Base-by-base conservation (phyloP, 768 basidiomycete genomes). In the Lyophyllum atratum region DNA sequence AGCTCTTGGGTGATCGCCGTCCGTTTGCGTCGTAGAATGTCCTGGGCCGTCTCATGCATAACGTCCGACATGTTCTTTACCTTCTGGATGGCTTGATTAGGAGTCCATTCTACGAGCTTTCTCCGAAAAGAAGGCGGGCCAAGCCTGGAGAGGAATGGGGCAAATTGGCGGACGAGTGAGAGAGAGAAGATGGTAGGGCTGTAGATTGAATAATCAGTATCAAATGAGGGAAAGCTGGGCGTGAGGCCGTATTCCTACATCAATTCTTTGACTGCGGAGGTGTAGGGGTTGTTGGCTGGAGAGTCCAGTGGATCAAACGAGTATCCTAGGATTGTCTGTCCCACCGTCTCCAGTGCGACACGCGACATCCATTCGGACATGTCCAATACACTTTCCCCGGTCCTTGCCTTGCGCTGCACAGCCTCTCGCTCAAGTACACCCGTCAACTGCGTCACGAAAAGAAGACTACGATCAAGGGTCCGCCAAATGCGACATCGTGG, bases 301-400 rank as follows among this genome's bases (percentile, higher is more conserved):
- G 75, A 74, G 43, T 79, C 75, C 10, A 80, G 68, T 2, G 78
- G 77, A 58, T 81, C 78, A 59, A 81, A 81, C 12, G 76, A 78
- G 58, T 80, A 77, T 0, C 75, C 77, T 1, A 81, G 67, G 22
- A 80, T 70, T 4, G 76, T 72, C 58, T 74, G 73, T 14, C 79
- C 80, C 12, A 79, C 72, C 0, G 72, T 68, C 59, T 80, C 79
- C 7, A 81, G 68, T 15, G 80, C 75, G 4, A 76, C 72, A 19
- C 80, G 72, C 21, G 71, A 76, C 67, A 77, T 72, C 76, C 78
- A 80, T 54, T 79, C 74, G 4, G 76, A 75, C 74, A 82, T 77
- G 54, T 80, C 76, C 14, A 82, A 61, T 24, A 75, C 64, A 45
- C 65, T 58, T 33, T 59, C 60, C 26, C 51, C 61, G 21, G 49